Percentiles rank a stretch among this genome's conserved stretches.
phyloP scores from a whole-genome alignment of 257 asterid species.

The Gentiana dahurica region DNA sequence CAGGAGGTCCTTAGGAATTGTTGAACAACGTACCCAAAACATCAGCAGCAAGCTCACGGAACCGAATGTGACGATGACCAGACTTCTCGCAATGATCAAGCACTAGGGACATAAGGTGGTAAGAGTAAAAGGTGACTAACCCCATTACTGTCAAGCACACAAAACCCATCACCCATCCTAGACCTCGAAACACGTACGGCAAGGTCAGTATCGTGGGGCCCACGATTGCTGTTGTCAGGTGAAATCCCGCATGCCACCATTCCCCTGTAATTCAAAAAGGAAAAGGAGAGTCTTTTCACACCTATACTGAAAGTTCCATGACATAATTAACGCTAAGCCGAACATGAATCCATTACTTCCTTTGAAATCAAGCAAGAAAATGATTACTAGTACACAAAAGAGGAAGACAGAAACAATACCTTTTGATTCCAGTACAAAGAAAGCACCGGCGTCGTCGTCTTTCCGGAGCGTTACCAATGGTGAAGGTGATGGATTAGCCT shows the following conservation, averaged over 20 bases:
- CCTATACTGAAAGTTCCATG: too few relatives aligned
- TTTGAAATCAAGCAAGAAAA: neutral
- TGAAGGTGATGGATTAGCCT: neutral
- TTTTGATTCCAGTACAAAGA: slow-evolving; percentile 24
- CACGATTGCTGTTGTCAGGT: slow-evolving; percentile 91
- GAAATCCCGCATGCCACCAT: slow-evolving; percentile 8
- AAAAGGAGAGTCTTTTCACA: too few relatives aligned
- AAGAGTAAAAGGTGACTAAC: too few relatives aligned
- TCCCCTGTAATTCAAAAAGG: too few relatives aligned
- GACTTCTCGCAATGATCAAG: too few relatives aligned
- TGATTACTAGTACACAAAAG: neutral
- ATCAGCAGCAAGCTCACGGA: slow-evolving; percentile 48
- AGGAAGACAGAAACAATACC: too few relatives aligned
- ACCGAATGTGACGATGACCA: too few relatives aligned
- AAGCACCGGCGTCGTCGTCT: slow-evolving; percentile 78
- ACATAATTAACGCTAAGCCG: neutral
- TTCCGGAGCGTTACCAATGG: slow-evolving; percentile 16
- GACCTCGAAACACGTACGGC: slow-evolving; percentile 29
- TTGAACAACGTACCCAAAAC: slow-evolving; percentile 44
- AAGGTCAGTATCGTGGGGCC: slow-evolving; percentile 82
- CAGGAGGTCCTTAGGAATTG: neutral
- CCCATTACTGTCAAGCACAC: too few relatives aligned
- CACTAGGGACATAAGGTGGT: too few relatives aligned
- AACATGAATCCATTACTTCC: neutral
- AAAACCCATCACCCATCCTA: too few relatives aligned